These are phyloP conservation scores for Fusarium graminum DNA, from an alignment of 2,329 filamentous ascomycete genomes.

Conservation along the genomic window DNA sequence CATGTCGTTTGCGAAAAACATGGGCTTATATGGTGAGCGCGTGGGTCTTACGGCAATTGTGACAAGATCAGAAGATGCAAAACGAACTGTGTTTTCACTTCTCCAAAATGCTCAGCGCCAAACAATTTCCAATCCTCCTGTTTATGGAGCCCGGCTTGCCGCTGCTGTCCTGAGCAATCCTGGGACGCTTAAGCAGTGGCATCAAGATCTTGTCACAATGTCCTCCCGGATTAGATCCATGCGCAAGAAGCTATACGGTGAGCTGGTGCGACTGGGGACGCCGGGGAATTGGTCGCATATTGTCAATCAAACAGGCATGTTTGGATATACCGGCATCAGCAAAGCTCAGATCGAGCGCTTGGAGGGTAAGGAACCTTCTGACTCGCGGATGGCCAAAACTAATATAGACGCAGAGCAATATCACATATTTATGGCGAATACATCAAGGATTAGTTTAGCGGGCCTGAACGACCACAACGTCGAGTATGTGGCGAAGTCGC, in stretches of 20 bases:
- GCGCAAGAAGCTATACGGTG: constrained; percentile 52
- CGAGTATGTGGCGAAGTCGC: constrained; percentile 29
- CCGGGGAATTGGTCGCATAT: constrained; percentile 57
- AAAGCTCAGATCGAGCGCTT: constrained; percentile 59
- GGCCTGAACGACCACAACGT: constrained; percentile 56
- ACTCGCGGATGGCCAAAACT: rapidly evolving
- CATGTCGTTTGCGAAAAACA: constrained; percentile 73
- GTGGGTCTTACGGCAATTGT: constrained; percentile 52
- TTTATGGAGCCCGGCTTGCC: constrained; percentile 54
- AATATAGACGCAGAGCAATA: constrained; percentile 45
- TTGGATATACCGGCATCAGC: constrained; percentile 62
- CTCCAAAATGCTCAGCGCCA: constrained; percentile 53
- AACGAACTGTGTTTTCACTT: constrained; percentile 46
- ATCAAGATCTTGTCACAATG: constrained; percentile 55
- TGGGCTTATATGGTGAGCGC: constrained; percentile 60
- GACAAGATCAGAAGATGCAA: constrained; percentile 30
- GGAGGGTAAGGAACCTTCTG: constrained; percentile 42
- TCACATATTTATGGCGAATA: constrained; percentile 57
- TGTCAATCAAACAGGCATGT: constrained; percentile 57
- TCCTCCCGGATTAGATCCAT: constrained; percentile 53
- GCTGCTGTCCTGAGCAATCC: constrained; percentile 51
- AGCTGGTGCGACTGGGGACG: constrained; percentile 49
- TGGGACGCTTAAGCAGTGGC: constrained; percentile 52
- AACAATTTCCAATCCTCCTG: constrained; percentile 54
- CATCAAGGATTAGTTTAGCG: constrained; percentile 56